Conservation (phyloP, 176 grass and related monocot genomes). For the Eleusine indica region DNA sequence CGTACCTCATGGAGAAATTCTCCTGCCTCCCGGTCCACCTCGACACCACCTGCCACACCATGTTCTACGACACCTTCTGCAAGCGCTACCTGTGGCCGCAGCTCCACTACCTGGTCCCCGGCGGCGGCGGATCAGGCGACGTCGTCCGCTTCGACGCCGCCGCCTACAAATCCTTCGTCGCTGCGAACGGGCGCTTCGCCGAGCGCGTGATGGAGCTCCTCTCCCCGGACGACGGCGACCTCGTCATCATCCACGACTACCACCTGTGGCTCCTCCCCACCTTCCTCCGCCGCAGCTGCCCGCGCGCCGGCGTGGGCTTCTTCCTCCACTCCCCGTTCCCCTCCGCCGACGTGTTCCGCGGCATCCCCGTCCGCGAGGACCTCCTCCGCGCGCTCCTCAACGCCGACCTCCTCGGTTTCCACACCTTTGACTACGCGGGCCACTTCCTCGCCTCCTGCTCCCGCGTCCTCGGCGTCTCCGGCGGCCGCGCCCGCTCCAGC, state of each 20-base stretch:
- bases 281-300: slow-evolving; percentile 46
- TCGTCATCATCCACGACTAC: slow-evolving; percentile 58
- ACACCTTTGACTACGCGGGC: slow-evolving; percentile 43
- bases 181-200: slow-evolving; percentile 39
- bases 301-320: slow-evolving; percentile 38
- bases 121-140: neutral
- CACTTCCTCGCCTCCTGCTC: slow-evolving; percentile 45
- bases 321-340: slow-evolving; percentile 65
- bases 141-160: slow-evolving; percentile 14
- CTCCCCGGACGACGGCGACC: slow-evolving; percentile 44
- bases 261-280: slow-evolving; percentile 48
- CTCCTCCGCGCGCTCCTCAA: slow-evolving; percentile 52
- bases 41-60: slow-evolving; percentile 3
- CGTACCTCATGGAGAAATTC: slow-evolving; percentile 38
- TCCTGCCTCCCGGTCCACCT: slow-evolving; percentile 57
- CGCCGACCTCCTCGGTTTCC: slow-evolving; percentile 59
- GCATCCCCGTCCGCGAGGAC: slow-evolving; percentile 27
- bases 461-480: slow-evolving; percentile 29
- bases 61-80: slow-evolving; percentile 59
- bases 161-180: slow-evolving; percentile 24
- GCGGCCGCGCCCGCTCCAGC: neutral
- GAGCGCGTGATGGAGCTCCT: slow-evolving; percentile 37
- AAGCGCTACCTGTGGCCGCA: slow-evolving; percentile 67
- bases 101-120: slow-evolving; percentile 55
- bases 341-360: slow-evolving; percentile 40